Percentiles rank a stretch among this genome's conserved stretches.
Evolutionary conservation across 345 rosid species (phyloP).

Genomic region (Ceriops zippeliana): DNA sequence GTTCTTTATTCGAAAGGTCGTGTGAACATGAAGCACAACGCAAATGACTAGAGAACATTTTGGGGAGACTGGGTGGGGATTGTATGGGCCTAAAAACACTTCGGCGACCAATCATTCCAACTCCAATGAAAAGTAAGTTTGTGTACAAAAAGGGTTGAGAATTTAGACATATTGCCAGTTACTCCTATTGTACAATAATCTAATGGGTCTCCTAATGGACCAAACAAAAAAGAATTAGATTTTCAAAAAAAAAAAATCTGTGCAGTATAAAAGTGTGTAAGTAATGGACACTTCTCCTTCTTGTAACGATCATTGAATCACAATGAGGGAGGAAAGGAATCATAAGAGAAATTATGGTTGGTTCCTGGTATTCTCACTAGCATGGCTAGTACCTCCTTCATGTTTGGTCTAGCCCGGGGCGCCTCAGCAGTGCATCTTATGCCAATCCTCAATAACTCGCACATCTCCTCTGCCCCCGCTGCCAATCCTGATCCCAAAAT

Average conservation of each 20-base stretch:
- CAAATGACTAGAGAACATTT: too few species aligned
- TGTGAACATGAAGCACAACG: too few species aligned
- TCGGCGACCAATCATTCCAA: too few species aligned
- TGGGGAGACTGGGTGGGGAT: too few species aligned
- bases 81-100: too few species aligned
- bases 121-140: constrained; percentile 1
- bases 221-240: neutral
- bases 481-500: constrained; percentile 62
- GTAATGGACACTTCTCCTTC: constrained; percentile 14
- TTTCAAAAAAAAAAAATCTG: neutral
- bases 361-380: constrained; percentile 42
- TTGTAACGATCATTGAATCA: constrained; percentile 1
- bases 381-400: constrained; percentile 76
- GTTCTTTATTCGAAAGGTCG: too few species aligned
- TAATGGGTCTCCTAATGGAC: too few species aligned
- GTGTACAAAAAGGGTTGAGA: neutral
- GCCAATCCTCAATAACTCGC: constrained; percentile 57
- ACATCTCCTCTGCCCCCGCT: constrained; percentile 62
- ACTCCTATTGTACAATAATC: too few species aligned
- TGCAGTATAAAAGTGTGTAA: neutral
- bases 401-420: constrained; percentile 83
- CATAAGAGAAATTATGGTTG: constrained; percentile 30
- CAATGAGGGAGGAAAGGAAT: constrained; percentile 30
- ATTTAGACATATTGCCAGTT: too few species aligned
- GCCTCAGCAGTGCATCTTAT: constrained; percentile 68